Evolutionary conservation across 2,329 filamentous ascomycete species (phyloP), one percentile per base, ranked within the genome.

Genomic region (Diaporthe sp.): DNA sequence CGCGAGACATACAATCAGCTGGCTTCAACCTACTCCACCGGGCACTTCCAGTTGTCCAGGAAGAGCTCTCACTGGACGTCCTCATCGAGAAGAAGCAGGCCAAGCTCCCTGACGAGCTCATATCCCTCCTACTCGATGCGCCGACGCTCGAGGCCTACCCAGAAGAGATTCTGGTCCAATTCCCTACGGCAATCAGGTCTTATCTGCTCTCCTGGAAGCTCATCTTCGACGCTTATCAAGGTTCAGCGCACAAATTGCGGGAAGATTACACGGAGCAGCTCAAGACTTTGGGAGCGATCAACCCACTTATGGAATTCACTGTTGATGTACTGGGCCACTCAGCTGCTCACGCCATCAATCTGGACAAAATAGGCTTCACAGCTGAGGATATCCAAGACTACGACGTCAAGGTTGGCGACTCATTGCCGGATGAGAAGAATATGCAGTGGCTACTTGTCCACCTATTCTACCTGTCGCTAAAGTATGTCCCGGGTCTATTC

Each of bases 141-240:
- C 94, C 96, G 0, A 92, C 92, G 0, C 87, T 94, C 3, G 90
- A 93, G n/a, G 87, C 88, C 17, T 90, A 95, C 61, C 87, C 89
- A 0, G 91, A 94, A 62, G 89, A 93, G 12, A 87, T 89, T 49
- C 91, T 95, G 31, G 88, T 92, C 7, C 87, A 90, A 22, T 94
- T 96, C 79, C 95, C 95, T 15, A 86, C 91, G 0, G 81, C 90
- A 0, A 87, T 98, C 65, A 91, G 95, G 71, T 92, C 93, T 13
- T 99, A 98, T 80, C 88, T 99, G 3, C 87, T 98, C 39, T 94
- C 95, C 15, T 99, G 97, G 97, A 91, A 94, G 77, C 88, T 98
- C 1, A 89, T 98, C 0, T 98, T 98, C 81, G 95, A 98, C 79
- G 93, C 96, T 59, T 97, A 96, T 81, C 87, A 88, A 25, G 91